Evolutionary conservation across 768 basidiomycete genomes (phyloP).

Genomic region (Suillus discolor): DNA sequence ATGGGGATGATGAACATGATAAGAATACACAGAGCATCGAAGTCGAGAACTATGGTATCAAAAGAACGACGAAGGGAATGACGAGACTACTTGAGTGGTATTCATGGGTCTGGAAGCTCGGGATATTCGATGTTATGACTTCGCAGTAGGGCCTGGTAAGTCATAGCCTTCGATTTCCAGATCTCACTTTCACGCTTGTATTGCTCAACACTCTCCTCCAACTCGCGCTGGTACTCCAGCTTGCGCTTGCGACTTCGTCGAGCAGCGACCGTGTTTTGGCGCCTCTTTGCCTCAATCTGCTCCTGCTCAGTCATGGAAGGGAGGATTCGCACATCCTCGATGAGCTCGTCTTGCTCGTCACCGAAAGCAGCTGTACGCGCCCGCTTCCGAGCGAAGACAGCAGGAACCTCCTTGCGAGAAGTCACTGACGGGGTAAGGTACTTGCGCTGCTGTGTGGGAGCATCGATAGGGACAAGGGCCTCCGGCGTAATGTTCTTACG

Average conservation of each 20-base stretch:
- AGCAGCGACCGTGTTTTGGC: conserved; percentile 86
- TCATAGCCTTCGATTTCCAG: conserved; percentile 60
- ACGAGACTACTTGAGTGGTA: background rate
- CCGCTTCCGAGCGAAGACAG: conserved; percentile 69
- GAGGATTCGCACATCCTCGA: conserved; percentile 40
- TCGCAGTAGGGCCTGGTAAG: conserved; percentile 51
- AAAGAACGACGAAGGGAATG: conserved; percentile 16
- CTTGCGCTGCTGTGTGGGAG: conserved; percentile 79
- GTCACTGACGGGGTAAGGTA: conserved; percentile 75
- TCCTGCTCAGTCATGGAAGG: conserved; percentile 58
- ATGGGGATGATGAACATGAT: conserved; percentile 30
- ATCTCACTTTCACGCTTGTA: conserved; percentile 60
- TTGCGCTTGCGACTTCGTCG: conserved; percentile 78
- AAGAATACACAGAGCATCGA: conserved; percentile 46
- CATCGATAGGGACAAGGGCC: conserved; percentile 66
- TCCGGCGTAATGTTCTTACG: conserved; percentile 71
- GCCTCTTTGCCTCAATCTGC: conserved; percentile 77
- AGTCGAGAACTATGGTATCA: conserved; percentile 23
- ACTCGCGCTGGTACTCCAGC: conserved; percentile 62
- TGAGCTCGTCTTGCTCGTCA: conserved; percentile 53
- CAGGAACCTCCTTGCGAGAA: conserved; percentile 78
- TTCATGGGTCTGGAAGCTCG: conserved; percentile 40
- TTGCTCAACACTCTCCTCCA: conserved; percentile 58
- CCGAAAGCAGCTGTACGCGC: conserved; percentile 48
- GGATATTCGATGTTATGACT: conserved; percentile 62